phyloP scores from a whole-genome alignment of 2,329 filamentous ascomycete species.

The Verticillium isaacii region DNA sequence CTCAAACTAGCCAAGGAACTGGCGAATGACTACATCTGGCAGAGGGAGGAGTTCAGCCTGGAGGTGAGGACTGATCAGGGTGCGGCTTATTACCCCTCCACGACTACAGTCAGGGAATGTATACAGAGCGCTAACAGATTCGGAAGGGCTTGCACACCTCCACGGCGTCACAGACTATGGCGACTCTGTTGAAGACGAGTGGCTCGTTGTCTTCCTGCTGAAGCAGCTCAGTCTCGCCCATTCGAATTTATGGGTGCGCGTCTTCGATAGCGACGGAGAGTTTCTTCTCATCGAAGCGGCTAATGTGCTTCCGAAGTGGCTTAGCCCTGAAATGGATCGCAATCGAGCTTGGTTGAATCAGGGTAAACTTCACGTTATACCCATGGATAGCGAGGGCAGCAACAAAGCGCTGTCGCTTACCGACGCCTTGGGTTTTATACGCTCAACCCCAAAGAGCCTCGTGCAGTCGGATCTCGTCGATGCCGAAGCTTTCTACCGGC shows the following conservation, averaged over 20 bases:
- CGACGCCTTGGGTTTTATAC: conserved; percentile 61
- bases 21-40: conserved; percentile 91
- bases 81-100: conserved; percentile 23
- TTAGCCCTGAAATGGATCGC: conserved; percentile 84
- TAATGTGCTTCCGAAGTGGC: conserved; percentile 79
- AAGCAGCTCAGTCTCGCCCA: conserved; percentile 73
- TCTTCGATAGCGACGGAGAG: conserved; percentile 87
- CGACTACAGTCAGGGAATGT: not conserved
- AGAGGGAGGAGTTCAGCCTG: conserved; percentile 75
- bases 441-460: conserved; percentile 49
- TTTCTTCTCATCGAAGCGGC: conserved; percentile 94
- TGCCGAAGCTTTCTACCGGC: conserved; percentile 83
- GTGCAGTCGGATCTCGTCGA: conserved; percentile 72
- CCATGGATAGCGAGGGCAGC: conserved; percentile 36
- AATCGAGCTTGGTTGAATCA: conserved; percentile 87
- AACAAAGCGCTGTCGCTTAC: conserved; percentile 51
- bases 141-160: conserved; percentile 54
- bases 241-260: conserved; percentile 71
- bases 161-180: conserved; percentile 80
- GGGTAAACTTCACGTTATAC: conserved; percentile 71
- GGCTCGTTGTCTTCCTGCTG: conserved; percentile 89
- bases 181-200: conserved; percentile 95
- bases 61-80: conserved; percentile 56
- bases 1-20: conserved; percentile 56
- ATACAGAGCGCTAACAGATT: not conserved